Percentiles rank a stretch among this genome's conserved stretches.
phyloP scores from a whole-genome alignment of 495 filamentous ascomycete genomes.

The Bathelium albidoporum region DNA sequence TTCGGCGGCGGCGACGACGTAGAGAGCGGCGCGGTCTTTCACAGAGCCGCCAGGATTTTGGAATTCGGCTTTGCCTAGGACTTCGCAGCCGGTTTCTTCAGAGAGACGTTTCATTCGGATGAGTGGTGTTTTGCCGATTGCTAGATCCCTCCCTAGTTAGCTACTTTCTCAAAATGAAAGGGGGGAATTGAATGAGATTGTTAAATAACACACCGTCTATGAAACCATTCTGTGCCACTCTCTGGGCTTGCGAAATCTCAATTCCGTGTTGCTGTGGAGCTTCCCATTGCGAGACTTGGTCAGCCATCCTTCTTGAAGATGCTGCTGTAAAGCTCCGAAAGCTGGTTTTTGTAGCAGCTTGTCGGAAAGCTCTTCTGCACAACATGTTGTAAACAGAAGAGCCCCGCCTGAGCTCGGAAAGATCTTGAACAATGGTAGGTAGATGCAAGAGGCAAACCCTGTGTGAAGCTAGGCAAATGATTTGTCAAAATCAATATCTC shows the following conservation, averaged over 20 bases:
- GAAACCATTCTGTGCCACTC: conserved; percentile 63
- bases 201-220: conserved; percentile 59
- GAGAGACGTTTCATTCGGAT: conserved; percentile 84
- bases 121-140: conserved; percentile 93
- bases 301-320: not conserved
- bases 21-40: conserved; percentile 93
- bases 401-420: not conserved
- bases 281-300: conserved; percentile 3
- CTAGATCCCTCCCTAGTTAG: conserved; percentile 33
- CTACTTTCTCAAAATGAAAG: not conserved
- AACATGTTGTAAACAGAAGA: not conserved
- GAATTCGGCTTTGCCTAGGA: conserved; percentile 96
- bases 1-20: conserved; percentile 89
- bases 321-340: not conserved
- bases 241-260: conserved; percentile 71
- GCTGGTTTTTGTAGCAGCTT: not conserved
- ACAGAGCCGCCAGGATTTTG: conserved; percentile 95
- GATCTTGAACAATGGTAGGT: not conserved
- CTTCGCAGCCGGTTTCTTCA: conserved; percentile 82
- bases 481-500: not conserved
- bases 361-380: not conserved
- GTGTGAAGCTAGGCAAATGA: not conserved
- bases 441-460: not conserved
- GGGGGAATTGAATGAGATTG: conserved; percentile 11
- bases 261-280: conserved; percentile 38